Percentiles rank a stretch among this genome's conserved stretches.
Conservation (phyloP, 2,329 filamentous ascomycete species). For the Pestalotiopsis sp. region DNA sequence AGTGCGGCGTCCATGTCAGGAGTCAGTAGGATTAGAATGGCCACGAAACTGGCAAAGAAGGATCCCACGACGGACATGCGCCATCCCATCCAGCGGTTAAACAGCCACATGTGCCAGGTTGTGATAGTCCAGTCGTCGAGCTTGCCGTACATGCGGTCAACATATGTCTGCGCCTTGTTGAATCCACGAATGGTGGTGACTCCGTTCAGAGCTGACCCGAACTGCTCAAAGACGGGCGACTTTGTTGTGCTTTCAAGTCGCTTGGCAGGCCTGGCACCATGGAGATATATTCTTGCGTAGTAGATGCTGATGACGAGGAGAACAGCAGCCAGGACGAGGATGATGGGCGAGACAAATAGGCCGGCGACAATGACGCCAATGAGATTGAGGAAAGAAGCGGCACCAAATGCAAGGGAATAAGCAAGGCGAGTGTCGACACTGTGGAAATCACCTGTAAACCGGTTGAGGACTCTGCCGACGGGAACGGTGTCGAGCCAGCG, state of each 20-base stretch:
- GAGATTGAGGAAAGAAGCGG: slow-evolving; percentile 63
- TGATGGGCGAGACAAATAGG: slow-evolving; percentile 67
- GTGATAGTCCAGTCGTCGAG: slow-evolving; percentile 71
- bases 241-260: slow-evolving; percentile 77
- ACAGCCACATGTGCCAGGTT: slow-evolving; percentile 70
- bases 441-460: slow-evolving; percentile 78
- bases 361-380: slow-evolving; percentile 69
- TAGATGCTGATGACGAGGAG: slow-evolving; percentile 61
- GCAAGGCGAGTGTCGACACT: slow-evolving; percentile 71
- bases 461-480: slow-evolving; percentile 74
- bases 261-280: slow-evolving; percentile 75
- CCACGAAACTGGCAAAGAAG: slow-evolving; percentile 67
- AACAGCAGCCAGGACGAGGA: slow-evolving; percentile 63
- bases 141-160: slow-evolving; percentile 69
- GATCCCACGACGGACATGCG: slow-evolving; percentile 72
- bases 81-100: slow-evolving; percentile 78
- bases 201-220: slow-evolving; percentile 72
- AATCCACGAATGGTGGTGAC: slow-evolving; percentile 78
- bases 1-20: slow-evolving; percentile 67
- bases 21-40: slow-evolving; percentile 64
- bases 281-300: slow-evolving; percentile 65
- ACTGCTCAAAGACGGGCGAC: slow-evolving; percentile 80
- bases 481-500: slow-evolving; percentile 82
- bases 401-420: slow-evolving; percentile 62
- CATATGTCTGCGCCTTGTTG: slow-evolving; percentile 67